phyloP scores from a whole-genome alignment of 2,329 filamentous ascomycete genomes.

The Tolypocladium capitatum region DNA sequence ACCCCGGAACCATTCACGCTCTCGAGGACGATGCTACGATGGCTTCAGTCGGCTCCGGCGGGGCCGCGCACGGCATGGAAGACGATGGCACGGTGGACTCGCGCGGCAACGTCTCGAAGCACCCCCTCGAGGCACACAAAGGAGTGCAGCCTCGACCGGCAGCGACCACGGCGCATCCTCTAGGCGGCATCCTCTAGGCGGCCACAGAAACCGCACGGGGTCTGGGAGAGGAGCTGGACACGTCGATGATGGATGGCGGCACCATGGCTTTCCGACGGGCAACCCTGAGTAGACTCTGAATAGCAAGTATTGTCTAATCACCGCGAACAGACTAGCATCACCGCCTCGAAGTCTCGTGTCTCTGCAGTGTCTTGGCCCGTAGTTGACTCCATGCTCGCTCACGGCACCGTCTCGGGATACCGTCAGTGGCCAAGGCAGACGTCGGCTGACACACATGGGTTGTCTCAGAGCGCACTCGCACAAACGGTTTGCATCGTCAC shows the following conservation, averaged over 20 bases:
- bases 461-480: too few species aligned
- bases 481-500: too few species aligned
- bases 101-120: background rate
- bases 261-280: background rate
- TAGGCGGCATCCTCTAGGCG: background rate
- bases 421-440: too few species aligned
- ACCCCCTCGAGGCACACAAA: background rate
- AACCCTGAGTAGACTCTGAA: background rate
- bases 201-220: background rate
- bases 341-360: background rate
- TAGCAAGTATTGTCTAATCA: background rate
- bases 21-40: constrained; percentile 2
- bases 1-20: background rate
- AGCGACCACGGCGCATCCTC: background rate
- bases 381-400: too few species aligned
- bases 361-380: background rate
- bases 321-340: background rate
- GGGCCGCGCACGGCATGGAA: background rate
- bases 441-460: too few species aligned
- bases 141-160: background rate
- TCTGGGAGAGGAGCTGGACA: background rate
- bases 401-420: too few species aligned
- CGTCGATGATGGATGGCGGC: background rate
- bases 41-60: background rate
- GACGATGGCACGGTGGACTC: background rate